Conservation (phyloP, 305 asterid species). For the Striga hermonthica region DNA sequence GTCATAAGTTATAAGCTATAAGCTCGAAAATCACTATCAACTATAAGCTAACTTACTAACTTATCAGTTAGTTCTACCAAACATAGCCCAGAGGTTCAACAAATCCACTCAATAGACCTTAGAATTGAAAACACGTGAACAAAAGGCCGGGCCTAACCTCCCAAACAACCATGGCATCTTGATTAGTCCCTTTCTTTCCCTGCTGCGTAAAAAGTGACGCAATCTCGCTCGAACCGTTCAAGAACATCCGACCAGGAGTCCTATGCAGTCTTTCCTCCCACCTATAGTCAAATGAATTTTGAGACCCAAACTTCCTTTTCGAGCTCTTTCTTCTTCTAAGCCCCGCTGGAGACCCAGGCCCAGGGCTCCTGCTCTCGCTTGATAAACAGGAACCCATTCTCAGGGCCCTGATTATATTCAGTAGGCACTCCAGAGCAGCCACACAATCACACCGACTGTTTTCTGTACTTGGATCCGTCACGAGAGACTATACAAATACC, state of each 20-base stretch:
- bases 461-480: constrained; percentile 50
- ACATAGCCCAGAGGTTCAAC: not conserved
- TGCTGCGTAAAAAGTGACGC: constrained; percentile 83
- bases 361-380: constrained; percentile 66
- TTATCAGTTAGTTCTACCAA: too few species aligned
- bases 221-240: constrained; percentile 72
- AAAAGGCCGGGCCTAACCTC: constrained; percentile 50
- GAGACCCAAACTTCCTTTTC: constrained; percentile 49
- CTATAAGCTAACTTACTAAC: too few species aligned
- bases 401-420: constrained; percentile 70
- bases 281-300: constrained; percentile 55
- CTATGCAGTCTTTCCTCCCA: constrained; percentile 69
- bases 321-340: constrained; percentile 46
- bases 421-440: constrained; percentile 76
- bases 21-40: too few species aligned
- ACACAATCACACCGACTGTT: constrained; percentile 47
- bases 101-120: not conserved
- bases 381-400: constrained; percentile 88
- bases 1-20: too few species aligned
- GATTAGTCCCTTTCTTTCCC: constrained; percentile 93
- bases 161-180: constrained; percentile 98
- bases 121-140: constrained; percentile 5
- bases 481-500: constrained; percentile 31
- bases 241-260: constrained; percentile 75
- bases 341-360: constrained; percentile 54